Evolutionary conservation across 305 asterid genomes (phyloP), one percentile per base, ranked within the genome.

Genomic region (Lippia alba): DNA sequence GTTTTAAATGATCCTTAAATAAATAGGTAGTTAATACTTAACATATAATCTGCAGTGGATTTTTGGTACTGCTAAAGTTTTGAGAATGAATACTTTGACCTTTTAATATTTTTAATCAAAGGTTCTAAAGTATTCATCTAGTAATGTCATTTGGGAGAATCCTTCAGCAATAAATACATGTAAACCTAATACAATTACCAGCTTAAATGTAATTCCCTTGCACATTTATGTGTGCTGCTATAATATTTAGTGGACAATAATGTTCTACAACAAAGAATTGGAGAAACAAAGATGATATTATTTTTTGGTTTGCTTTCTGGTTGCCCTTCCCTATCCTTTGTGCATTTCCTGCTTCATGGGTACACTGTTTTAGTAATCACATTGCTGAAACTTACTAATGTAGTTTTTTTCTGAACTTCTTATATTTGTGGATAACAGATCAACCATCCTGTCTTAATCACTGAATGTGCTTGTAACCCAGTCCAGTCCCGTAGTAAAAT

Each of bases 401-500:
- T 19, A 6, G 51, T 74, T 46, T 67, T 67, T 74, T 54, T 73
- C 74, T 75, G 69, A 62, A 61, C 68, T 49, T 64, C 66, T 71
- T 66, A 50, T 63, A 67, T 72, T 70, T 69, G 72, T 81, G 82
- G 80, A 79, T 74, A 80, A 74, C 99, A 94, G 99, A 87, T 94
- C 60, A 81, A 90, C 79, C 99, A 94, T 80, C 99, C 99, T 74
- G 81, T 94, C 78, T 81, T 94, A 87, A 90, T 91, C 75, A 94
- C 97, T 61, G 99, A 94, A 80, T 94, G 99, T 79, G 84, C 89
- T 68, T 91, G 97, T 89, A 94, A 94, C 77, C 99, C 99, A 17
- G 78, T 90, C 63, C 99, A 94, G 69, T 91, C 97, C 77, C 99
- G 99, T 53, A 82, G 96, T 75, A 89, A 91, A 86, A 91, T 94